Conservation (phyloP, 805 yeast genomes). For the Schwanniomyces sp. region DNA sequence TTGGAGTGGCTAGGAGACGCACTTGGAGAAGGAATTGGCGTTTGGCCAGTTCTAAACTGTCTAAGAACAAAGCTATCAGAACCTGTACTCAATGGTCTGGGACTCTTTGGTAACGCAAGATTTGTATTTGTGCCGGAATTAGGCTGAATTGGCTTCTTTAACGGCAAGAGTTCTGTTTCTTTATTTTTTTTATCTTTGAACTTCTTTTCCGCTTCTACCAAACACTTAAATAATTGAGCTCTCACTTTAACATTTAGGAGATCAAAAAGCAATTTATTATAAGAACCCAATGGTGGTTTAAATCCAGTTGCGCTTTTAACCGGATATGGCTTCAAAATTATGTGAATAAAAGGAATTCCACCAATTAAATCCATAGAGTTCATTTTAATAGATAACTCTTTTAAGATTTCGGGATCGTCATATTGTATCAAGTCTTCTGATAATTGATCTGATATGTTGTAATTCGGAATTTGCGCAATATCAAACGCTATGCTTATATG, state of each 20-base stretch:
- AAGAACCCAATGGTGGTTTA: slow-evolving; percentile 35
- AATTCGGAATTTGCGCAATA: slow-evolving; percentile 21
- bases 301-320: slow-evolving; percentile 35
- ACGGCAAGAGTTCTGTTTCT: slow-evolving; percentile 24
- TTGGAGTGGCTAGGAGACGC: slow-evolving; percentile 34
- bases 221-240: slow-evolving; percentile 15
- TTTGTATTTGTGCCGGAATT: not conserved
- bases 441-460: slow-evolving; percentile 26
- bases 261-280: slow-evolving; percentile 24
- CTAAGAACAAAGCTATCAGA: slow-evolving; percentile 37
- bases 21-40: slow-evolving; percentile 41
- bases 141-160: not conserved
- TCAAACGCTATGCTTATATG: slow-evolving; percentile 27
- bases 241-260: slow-evolving; percentile 26
- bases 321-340: slow-evolving; percentile 40
- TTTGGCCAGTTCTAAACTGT: slow-evolving; percentile 40
- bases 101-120: slow-evolving; percentile 13
- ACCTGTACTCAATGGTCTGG: slow-evolving; percentile 16
- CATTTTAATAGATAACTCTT: slow-evolving; percentile 12
- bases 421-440: slow-evolving; percentile 10
- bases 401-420: slow-evolving; percentile 4
- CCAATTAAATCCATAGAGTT: slow-evolving; percentile 39
- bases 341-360: slow-evolving; percentile 39
- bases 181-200: slow-evolving; percentile 28
- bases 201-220: slow-evolving; percentile 26